Evolutionary conservation across 495 filamentous ascomycete genomes (phyloP).

Genomic region (Daldinia vernicosa): DNA sequence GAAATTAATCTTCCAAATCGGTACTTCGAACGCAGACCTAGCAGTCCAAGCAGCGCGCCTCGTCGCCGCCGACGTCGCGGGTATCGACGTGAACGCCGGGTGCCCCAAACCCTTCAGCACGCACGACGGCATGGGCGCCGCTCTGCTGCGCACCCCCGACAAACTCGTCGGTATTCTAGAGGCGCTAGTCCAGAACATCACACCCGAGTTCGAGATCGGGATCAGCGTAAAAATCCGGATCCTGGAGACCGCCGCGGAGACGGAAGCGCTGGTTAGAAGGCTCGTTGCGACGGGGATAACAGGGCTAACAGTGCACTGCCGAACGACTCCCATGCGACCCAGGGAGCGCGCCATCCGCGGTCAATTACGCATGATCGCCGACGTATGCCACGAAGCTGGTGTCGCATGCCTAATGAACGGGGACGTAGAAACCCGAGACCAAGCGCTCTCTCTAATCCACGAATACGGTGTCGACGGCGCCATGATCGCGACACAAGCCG

Average conservation of each 20-base stretch:
- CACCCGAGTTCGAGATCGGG: slow-evolving; percentile 78
- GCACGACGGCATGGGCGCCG: slow-evolving; percentile 92
- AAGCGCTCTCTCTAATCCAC: slow-evolving; percentile 71
- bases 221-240: slow-evolving; percentile 96
- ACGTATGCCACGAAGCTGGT: slow-evolving; percentile 79
- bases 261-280: slow-evolving; percentile 74
- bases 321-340: slow-evolving; percentile 94
- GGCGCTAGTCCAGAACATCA: slow-evolving; percentile 80
- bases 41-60: slow-evolving; percentile 85
- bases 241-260: slow-evolving; percentile 76
- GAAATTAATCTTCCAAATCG: slow-evolving; percentile 87
- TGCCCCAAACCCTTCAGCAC: slow-evolving; percentile 97
- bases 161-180: slow-evolving; percentile 81
- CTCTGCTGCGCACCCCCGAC: slow-evolving; percentile 83
- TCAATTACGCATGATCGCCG: slow-evolving; percentile 80
- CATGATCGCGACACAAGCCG: slow-evolving; percentile 95
- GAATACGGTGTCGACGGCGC: slow-evolving; percentile 89
- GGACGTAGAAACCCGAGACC: slow-evolving; percentile 76
- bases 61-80: slow-evolving; percentile 85
- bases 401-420: slow-evolving; percentile 96
- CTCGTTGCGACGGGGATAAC: slow-evolving; percentile 88
- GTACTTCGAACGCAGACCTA: slow-evolving; percentile 78
- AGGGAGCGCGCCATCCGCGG: slow-evolving; percentile 85
- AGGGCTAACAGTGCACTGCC: slow-evolving; percentile 91
- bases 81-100: slow-evolving; percentile 96